These are phyloP conservation scores for Quercus agrifolia DNA, from an alignment of 306 rosid genomes.

Conservation along the genomic window DNA sequence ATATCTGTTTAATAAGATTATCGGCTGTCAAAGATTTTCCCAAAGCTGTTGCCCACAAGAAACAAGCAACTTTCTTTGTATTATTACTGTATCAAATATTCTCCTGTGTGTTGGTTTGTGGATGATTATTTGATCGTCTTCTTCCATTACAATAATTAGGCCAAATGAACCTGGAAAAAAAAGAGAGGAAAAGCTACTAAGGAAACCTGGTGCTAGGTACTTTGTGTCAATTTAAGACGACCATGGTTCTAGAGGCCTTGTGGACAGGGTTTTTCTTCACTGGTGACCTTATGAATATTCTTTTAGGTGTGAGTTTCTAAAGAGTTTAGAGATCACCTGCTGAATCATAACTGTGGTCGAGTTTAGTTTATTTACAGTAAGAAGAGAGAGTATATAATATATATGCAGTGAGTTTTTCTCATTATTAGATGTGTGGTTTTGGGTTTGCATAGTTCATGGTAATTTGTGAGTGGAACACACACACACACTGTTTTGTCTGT, in stretches of 20 bases:
- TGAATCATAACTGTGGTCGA: background rate
- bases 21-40: background rate
- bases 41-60: too few species aligned
- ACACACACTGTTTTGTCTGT: slow-evolving; percentile 14
- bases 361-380: background rate
- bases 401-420: slow-evolving; percentile 41
- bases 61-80: too few species aligned
- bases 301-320: background rate
- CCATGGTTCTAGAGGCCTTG: background rate
- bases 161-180: background rate
- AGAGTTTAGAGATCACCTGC: background rate
- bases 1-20: background rate
- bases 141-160: background rate
- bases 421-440: slow-evolving; percentile 10
- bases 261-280: background rate
- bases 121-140: background rate
- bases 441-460: slow-evolving; percentile 7
- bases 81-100: too few species aligned
- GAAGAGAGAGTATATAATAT: slow-evolving; percentile 5
- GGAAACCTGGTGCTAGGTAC: too few species aligned
- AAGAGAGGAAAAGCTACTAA: too few species aligned
- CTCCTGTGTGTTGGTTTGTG: background rate
- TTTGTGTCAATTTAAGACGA: too few species aligned
- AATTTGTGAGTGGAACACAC: slow-evolving; percentile 11
- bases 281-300: background rate